Conservation (phyloP, 2,329 filamentous ascomycete species). For the Ophiognomonia clavigignenti-juglandacearum region DNA sequence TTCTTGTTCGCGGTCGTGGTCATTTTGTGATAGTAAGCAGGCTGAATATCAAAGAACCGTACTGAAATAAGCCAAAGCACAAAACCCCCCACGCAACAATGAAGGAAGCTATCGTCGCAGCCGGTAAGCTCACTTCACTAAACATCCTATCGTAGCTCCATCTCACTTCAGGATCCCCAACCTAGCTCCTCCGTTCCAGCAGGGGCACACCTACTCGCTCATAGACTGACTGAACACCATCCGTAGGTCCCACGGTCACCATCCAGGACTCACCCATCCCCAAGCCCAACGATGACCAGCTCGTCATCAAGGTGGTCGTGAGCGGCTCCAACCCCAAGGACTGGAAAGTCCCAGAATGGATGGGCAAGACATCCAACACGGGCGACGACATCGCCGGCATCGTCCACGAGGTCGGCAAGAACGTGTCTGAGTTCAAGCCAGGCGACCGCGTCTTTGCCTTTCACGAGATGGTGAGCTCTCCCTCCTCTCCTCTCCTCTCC, state of each 20-base stretch:
- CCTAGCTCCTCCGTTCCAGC: too few relatives aligned
- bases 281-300: constrained; percentile 30
- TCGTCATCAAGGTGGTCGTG: constrained; percentile 37
- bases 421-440: constrained; percentile 52
- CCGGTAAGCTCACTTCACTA: too few relatives aligned
- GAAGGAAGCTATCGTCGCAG: too few relatives aligned
- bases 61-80: too few relatives aligned
- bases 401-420: constrained; percentile 48
- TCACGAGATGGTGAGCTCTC: constrained; percentile 30
- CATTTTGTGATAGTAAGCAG: too few relatives aligned
- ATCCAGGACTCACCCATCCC: constrained; percentile 37
- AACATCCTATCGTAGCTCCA: too few relatives aligned
- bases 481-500: neutral
- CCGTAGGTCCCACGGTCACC: constrained; percentile 27
- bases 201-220: too few relatives aligned
- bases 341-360: constrained; percentile 32
- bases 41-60: too few relatives aligned
- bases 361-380: constrained; percentile 30
- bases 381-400: constrained; percentile 53
- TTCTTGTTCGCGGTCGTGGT: too few relatives aligned
- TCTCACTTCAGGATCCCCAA: too few relatives aligned
- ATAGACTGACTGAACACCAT: too few relatives aligned
- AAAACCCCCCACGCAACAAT: too few relatives aligned
- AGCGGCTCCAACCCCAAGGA: constrained; percentile 45
- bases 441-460: constrained; percentile 55